These are phyloP conservation scores for Astrocystis sublimbata DNA, from an alignment of 495 filamentous ascomycete genomes.

Conservation along the genomic window DNA sequence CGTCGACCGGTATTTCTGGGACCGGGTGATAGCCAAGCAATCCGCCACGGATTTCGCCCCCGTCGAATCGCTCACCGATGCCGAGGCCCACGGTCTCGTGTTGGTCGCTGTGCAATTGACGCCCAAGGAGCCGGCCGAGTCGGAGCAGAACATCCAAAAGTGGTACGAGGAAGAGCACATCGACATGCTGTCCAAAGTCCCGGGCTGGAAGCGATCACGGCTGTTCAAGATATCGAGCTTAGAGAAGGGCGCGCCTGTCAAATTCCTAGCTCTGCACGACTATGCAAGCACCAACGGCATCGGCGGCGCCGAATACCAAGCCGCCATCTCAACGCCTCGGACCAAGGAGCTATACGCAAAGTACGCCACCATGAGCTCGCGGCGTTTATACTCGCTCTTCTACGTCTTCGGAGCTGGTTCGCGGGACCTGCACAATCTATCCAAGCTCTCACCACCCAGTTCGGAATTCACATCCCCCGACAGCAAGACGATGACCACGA, in stretches of 20 bases:
- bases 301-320: constrained; percentile 61
- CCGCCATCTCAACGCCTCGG: constrained; percentile 60
- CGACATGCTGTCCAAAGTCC: constrained; percentile 66
- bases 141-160: constrained; percentile 49
- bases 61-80: constrained; percentile 60
- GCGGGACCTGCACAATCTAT: constrained; percentile 58
- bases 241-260: constrained; percentile 50
- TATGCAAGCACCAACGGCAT: constrained; percentile 66
- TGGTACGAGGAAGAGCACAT: constrained; percentile 78
- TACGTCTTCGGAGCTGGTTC: constrained; percentile 77
- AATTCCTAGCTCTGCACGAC: constrained; percentile 69
- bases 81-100: constrained; percentile 60
- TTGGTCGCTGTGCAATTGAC: constrained; percentile 62
- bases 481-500: constrained; percentile 49
- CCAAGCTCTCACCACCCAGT: constrained; percentile 31
- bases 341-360: constrained; percentile 54
- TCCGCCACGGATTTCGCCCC: constrained; percentile 54
- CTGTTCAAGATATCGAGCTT: constrained; percentile 61
- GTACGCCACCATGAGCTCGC: constrained; percentile 55
- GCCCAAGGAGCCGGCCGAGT: constrained; percentile 54
- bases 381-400: constrained; percentile 66
- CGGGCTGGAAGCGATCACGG: constrained; percentile 73
- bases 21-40: constrained; percentile 57
- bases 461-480: constrained; percentile 57
- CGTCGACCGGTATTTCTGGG: constrained; percentile 68